Percentiles rank a stretch among this genome's conserved stretches.
Conservation (phyloP, 768 basidiomycete species). For the Cantharellus anzutake region DNA sequence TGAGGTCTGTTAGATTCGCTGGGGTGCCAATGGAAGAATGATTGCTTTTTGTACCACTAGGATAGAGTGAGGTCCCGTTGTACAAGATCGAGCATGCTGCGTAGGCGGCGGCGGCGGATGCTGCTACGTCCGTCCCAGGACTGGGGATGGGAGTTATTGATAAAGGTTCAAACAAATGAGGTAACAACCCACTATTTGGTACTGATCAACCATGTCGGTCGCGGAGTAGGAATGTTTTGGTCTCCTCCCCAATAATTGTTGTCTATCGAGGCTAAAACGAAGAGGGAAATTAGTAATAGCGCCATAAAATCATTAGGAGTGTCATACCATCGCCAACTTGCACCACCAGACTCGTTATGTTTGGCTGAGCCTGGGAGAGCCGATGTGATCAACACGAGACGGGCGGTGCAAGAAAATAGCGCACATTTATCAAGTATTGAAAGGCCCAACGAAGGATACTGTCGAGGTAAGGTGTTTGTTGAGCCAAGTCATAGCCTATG, state of each 20-base stretch:
- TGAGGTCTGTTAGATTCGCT: conserved; percentile 48
- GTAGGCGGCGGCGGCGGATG: conserved; percentile 71
- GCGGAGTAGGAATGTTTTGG: conserved; percentile 46
- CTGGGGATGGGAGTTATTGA: conserved; percentile 12
- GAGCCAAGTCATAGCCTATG: conserved; percentile 61
- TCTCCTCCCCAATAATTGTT: conserved; percentile 86
- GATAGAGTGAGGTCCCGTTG: conserved; percentile 30
- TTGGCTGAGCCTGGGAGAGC: conserved; percentile 51
- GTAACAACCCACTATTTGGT: conserved; percentile 25
- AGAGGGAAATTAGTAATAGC: neutral
- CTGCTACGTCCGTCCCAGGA: conserved; percentile 82
- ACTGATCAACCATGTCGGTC: conserved; percentile 67
- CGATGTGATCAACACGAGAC: conserved; percentile 1
- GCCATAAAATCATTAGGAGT: conserved; percentile 2
- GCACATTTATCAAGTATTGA: conserved; percentile 79
- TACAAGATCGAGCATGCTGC: conserved; percentile 75
- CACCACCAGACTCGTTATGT: conserved; percentile 51
- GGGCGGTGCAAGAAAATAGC: conserved; percentile 5
- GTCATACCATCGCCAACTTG: conserved; percentile 47
- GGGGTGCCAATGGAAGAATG: conserved; percentile 17
- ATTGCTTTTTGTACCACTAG: neutral
- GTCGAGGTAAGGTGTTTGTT: conserved; percentile 85
- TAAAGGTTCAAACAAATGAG: neutral
- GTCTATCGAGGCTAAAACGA: conserved; percentile 37
- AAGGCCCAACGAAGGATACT: conserved; percentile 79